phyloP scores from a whole-genome alignment of 352 stramenopile genomes.

The Pythium aquatile region DNA sequence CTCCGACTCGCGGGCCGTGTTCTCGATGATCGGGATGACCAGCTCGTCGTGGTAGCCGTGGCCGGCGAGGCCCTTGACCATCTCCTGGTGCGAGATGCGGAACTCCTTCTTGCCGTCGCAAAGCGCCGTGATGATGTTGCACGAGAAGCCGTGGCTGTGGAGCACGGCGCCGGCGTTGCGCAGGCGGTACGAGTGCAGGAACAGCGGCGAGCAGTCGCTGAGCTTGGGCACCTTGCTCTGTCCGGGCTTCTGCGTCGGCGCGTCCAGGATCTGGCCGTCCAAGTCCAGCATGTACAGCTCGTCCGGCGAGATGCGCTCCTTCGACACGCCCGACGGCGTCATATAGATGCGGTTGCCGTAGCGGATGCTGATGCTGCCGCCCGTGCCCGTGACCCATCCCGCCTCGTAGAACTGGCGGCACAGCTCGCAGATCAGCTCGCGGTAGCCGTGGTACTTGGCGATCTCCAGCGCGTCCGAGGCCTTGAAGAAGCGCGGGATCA shows the following conservation, averaged over 20 bases:
- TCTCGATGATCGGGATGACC: constrained; percentile 96
- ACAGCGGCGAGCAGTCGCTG: constrained; percentile 93
- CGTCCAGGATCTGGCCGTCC: constrained; percentile 76
- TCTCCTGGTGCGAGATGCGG: constrained; percentile 94
- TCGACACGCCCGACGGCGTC: constrained; percentile 95
- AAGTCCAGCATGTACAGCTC: constrained; percentile 95
- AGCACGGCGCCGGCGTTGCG: constrained; percentile 72
- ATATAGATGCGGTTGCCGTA: constrained; percentile 93
- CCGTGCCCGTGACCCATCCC: constrained; percentile 95
- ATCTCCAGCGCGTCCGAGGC: constrained; percentile 44
- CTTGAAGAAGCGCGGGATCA: constrained; percentile 41
- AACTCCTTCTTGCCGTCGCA: constrained; percentile 84
- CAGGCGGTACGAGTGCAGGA: constrained; percentile 91
- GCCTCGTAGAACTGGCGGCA: constrained; percentile 75
- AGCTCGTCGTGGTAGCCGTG: constrained; percentile 92
- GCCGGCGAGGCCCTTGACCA: constrained; percentile 95
- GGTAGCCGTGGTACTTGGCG: constrained; percentile 40
- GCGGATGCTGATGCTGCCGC: constrained; percentile 93
- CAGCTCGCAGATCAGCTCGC: constrained; percentile 68
- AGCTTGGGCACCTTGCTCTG: constrained; percentile 61
- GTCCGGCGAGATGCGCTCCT: constrained; percentile 94
- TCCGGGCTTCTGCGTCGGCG: constrained; percentile 39
- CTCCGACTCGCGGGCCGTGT: constrained; percentile 91
- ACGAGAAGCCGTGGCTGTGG: constrained; percentile 79
- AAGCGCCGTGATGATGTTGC: constrained; percentile 89